phyloP scores from a whole-genome alignment of 2,329 filamentous ascomycete genomes.

The Aspergillus neotritici region DNA sequence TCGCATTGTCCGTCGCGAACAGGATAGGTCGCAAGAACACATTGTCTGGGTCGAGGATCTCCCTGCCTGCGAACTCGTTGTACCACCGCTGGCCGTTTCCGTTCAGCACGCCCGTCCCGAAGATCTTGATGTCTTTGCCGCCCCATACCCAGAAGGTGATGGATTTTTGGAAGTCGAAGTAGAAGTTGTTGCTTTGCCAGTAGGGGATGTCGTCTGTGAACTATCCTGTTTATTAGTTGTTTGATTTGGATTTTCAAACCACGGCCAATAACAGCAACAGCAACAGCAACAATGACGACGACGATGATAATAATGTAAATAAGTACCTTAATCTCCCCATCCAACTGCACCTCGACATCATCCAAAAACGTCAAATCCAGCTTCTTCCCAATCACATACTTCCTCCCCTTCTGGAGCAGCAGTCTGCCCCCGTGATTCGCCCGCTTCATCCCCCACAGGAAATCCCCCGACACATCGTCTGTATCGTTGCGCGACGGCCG shows the following conservation, averaged over 20 bases:
- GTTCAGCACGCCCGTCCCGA: slow-evolving; percentile 52
- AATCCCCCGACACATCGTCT: slow-evolving; percentile 54
- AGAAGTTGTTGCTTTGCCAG: slow-evolving; percentile 49
- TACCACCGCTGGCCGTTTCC: slow-evolving; percentile 52
- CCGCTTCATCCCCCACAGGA: slow-evolving; percentile 49
- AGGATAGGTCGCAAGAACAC: slow-evolving; percentile 55
- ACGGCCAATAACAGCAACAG: not conserved
- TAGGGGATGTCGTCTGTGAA: slow-evolving; percentile 46
- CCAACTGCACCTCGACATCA: slow-evolving; percentile 53
- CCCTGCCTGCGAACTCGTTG: slow-evolving; percentile 43
- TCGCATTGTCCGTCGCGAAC: slow-evolving; percentile 58
- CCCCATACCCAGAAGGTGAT: slow-evolving; percentile 62
- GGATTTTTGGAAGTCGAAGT: slow-evolving; percentile 48
- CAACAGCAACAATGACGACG: not conserved
- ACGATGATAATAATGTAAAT: not conserved
- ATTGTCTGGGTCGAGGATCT: slow-evolving; percentile 47
- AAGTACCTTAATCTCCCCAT: slow-evolving; percentile 52
- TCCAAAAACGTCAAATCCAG: slow-evolving; percentile 55
- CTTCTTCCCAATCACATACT: slow-evolving; percentile 55
- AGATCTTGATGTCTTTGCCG: slow-evolving; percentile 56
- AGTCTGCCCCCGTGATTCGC: slow-evolving; percentile 57
- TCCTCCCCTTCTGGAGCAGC: slow-evolving; percentile 49
- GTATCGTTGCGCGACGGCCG: slow-evolving; percentile 49
- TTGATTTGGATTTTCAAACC: not conserved
- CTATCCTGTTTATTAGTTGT: slow-evolving; percentile 16